phyloP scores from a whole-genome alignment of 129 eudicot species.

The Ambrosia artemisiifolia region DNA sequence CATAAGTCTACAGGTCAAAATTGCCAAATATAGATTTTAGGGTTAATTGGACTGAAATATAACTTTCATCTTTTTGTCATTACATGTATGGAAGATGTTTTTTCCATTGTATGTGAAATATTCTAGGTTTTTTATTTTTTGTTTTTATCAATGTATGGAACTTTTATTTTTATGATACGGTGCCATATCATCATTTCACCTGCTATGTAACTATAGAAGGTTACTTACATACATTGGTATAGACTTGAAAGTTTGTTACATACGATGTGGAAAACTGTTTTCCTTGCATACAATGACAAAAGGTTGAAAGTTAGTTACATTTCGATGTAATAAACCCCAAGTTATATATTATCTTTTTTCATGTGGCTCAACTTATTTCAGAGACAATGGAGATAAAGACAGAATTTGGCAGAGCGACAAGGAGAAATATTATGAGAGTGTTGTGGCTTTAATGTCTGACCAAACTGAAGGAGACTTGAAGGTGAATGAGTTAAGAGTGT shows the following conservation, averaged over 20 bases:
- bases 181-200: background rate
- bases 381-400: constrained; percentile 79
- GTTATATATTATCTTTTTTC: background rate
- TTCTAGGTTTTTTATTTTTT: too few relatives aligned
- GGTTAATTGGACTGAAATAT: background rate
- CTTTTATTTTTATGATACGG: background rate
- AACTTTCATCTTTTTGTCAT: background rate
- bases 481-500: constrained; percentile 52
- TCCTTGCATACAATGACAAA: background rate
- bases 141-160: background rate
- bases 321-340: background rate
- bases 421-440: constrained; percentile 82
- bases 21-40: background rate
- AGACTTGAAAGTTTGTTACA: background rate
- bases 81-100: background rate
- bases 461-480: constrained; percentile 59
- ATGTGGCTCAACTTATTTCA: constrained; percentile 40
- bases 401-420: constrained; percentile 96
- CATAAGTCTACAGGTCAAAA: too few relatives aligned
- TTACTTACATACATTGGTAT: background rate
- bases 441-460: constrained; percentile 90
- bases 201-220: background rate
- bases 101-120: background rate
- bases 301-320: background rate
- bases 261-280: background rate